Evolutionary conservation across 73 alveolate genomes (phyloP).

Genomic region (Symbiodinium pilosum): DNA sequence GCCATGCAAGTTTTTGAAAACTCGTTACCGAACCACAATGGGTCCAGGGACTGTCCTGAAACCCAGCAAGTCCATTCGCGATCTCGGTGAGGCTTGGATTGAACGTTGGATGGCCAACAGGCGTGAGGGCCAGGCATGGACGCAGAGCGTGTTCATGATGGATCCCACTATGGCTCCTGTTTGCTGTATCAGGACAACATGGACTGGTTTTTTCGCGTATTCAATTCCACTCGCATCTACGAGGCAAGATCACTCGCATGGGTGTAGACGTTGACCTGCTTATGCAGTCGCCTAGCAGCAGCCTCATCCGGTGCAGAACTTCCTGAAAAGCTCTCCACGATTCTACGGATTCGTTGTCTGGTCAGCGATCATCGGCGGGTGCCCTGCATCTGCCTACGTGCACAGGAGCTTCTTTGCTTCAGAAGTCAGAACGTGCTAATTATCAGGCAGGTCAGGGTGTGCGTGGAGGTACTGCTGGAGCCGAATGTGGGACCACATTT

Average conservation of each 20-base stretch:
- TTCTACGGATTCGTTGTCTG: conserved; percentile 83
- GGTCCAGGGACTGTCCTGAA: no score
- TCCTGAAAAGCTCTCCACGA: conserved; percentile 60
- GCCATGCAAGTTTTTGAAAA: no score
- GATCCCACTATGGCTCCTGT: background rate
- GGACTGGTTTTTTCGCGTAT: conserved; percentile 69
- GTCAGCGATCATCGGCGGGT: conserved; percentile 79
- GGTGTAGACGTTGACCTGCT: background rate
- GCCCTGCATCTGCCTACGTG: background rate
- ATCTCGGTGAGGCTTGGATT: conserved; percentile 68
- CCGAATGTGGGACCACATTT: conserved; percentile 81
- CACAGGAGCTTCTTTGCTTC: background rate
- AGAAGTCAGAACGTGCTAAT: no score
- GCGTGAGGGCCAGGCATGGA: conserved; percentile 57
- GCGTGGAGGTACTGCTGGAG: conserved; percentile 57
- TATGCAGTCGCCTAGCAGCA: background rate
- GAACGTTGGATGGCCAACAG: conserved; percentile 43
- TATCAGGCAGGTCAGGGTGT: background rate
- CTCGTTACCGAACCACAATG: no score
- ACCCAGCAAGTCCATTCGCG: no score
- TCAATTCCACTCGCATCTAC: conserved; percentile 64
- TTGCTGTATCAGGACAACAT: conserved; percentile 1
- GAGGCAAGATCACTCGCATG: background rate
- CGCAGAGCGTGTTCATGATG: background rate
- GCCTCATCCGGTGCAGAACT: background rate